Evolutionary conservation across 768 basidiomycete genomes (phyloP).

Genomic region (Cubamyces lactineus): DNA sequence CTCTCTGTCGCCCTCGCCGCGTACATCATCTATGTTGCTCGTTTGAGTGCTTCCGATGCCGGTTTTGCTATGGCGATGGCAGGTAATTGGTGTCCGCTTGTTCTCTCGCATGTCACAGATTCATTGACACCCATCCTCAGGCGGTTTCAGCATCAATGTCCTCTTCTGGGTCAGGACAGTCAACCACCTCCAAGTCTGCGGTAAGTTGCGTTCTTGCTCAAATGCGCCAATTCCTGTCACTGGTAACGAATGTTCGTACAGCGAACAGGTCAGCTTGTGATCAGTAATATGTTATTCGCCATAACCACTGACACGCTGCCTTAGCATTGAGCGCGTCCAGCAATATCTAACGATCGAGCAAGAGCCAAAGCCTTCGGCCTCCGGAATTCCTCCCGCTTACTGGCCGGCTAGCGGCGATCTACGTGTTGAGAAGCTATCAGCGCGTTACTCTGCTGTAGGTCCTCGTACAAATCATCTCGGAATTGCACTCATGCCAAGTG

Average conservation of each 20-base stretch:
- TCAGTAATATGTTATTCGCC: not conserved
- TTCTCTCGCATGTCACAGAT: not conserved
- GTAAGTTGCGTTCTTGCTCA: slow-evolving; percentile 29
- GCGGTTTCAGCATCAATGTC: slow-evolving; percentile 59
- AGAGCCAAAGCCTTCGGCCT: slow-evolving; percentile 46
- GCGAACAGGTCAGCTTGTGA: slow-evolving; percentile 32
- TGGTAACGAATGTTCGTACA: slow-evolving; percentile 5
- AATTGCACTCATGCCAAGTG: not conserved
- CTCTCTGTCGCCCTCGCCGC: slow-evolving; percentile 54
- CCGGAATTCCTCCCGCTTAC: slow-evolving; percentile 59
- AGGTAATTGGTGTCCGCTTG: slow-evolving; percentile 28
- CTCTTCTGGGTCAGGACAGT: slow-evolving; percentile 51
- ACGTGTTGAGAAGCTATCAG: slow-evolving; percentile 54
- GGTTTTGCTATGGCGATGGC: slow-evolving; percentile 48
- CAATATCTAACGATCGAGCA: slow-evolving; percentile 61
- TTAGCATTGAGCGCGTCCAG: slow-evolving; percentile 53
- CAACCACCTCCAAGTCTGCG: slow-evolving; percentile 51
- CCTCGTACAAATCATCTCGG: not conserved
- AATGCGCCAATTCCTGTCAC: no score
- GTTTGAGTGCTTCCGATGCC: slow-evolving; percentile 45
- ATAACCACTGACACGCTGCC: not conserved
- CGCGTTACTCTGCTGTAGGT: slow-evolving; percentile 46
- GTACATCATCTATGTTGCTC: slow-evolving; percentile 50
- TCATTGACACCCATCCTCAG: slow-evolving; percentile 24
- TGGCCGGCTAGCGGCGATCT: slow-evolving; percentile 65